Evolutionary conservation across 192 early-diverging fungal species (phyloP), one percentile per base, ranked within the genome.

Genomic region (Diversispora epigaea): DNA sequence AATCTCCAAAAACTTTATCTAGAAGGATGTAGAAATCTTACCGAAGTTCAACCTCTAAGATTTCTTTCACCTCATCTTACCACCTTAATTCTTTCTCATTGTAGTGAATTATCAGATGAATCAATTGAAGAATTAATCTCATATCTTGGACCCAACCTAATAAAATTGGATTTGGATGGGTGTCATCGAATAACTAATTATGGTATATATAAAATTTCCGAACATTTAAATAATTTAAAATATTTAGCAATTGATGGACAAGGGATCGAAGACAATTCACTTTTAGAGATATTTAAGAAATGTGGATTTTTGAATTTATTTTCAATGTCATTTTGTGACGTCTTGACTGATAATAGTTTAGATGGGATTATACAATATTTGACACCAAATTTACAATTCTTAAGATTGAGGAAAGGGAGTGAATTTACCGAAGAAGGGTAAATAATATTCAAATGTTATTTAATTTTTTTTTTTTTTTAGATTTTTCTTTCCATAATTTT

Each of bases 151-250:
- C 12, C 22, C 6, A 44, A 17, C 32, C 66, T 50, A 32, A 14
- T 19, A 54, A 54, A 70, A 55, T 54, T 70, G 39, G 39, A 55
- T 70, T 54, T 70, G 39, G 68, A 70, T 70, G 68, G 68, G 55
- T 70, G 68, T 55, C 10, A 39, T 70, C 14, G 19, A 41, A 9
- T 70, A 55, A 55, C 49, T 4, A 32, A 70, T 55, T 3, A 15
- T 54, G 50, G 68, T 40, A 70, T 70, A 40, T 6, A 56, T 19
- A 17, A 32, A 50, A 50, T 70, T 32, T 9, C 50, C 17, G 10
- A 11, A 25, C 19, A 43, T 14, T 19, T 54, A 1, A 50, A 40
- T 40, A 55, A 55, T 8, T 70, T 70, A 14, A 54, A 55, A 54
- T 70, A 70, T 55, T 41, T 70, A 39, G 68, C 17, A 12, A 56